phyloP scores from a whole-genome alignment of 345 rosid species.

The Mangifera indica region DNA sequence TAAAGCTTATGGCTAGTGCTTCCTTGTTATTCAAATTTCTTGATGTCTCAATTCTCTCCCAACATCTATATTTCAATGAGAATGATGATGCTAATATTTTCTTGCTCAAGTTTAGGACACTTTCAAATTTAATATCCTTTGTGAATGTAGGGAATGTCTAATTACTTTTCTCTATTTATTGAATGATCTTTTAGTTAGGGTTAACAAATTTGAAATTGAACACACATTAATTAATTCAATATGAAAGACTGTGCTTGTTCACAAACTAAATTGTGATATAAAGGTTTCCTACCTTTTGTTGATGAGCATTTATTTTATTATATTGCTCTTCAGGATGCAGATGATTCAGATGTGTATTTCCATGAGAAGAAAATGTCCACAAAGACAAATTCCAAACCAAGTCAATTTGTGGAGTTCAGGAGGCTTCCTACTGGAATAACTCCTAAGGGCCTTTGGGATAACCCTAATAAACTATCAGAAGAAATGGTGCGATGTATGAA shows the following conservation, averaged over 20 bases:
- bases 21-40: neutral
- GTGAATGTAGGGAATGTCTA: neutral
- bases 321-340: conserved; percentile 39
- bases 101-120: neutral
- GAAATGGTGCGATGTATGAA: conserved; percentile 94
- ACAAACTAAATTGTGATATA: neutral
- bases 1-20: neutral
- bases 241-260: neutral
- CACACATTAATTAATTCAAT: neutral
- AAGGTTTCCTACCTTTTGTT: neutral
- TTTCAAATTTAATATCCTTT: neutral
- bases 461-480: conserved; percentile 77
- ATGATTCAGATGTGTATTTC: conserved; percentile 28
- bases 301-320: conserved; percentile 15
- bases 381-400: conserved; percentile 26
- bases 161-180: neutral
- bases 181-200: neutral
- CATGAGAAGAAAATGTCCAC: conserved; percentile 31
- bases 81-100: neutral
- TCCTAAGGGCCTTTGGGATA: conserved; percentile 67
- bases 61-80: neutral
- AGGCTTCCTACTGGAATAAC: conserved; percentile 53
- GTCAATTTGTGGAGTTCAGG: conserved; percentile 30
- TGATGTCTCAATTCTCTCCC: neutral
- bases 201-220: neutral